Conservation (phyloP, 1,139 yeast genomes). For the Sugiyamaella xylanicola region DNA sequence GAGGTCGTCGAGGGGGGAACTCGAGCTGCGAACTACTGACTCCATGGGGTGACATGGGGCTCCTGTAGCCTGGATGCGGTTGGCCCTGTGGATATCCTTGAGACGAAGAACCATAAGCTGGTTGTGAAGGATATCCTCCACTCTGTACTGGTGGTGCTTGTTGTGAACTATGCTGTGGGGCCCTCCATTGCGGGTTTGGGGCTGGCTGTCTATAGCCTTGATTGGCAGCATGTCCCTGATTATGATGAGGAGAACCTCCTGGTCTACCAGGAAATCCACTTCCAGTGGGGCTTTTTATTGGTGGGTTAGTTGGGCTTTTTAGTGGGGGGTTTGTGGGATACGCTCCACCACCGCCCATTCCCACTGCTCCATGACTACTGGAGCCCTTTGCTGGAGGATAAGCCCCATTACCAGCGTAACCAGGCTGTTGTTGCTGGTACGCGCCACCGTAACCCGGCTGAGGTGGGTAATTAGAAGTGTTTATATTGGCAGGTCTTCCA, state of each 20-base stretch:
- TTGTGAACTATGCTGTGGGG: neutral
- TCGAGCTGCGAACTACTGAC: neutral
- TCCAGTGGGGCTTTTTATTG: neutral
- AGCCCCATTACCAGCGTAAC: neutral
- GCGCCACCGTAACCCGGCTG: neutral
- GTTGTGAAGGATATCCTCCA: no score
- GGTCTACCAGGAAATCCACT: conserved; percentile 2
- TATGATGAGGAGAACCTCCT: neutral
- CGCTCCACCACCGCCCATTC: conserved; percentile 1
- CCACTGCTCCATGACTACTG: neutral
- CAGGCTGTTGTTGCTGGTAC: neutral
- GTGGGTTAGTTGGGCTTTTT: neutral
- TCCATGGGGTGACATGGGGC: neutral
- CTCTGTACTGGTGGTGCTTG: no score
- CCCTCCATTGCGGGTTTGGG: neutral
- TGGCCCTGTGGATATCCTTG: neutral
- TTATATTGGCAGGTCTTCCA: neutral
- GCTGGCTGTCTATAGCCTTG: conserved; percentile 4
- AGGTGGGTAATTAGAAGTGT: neutral
- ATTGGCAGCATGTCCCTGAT: neutral
- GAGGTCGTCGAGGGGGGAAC: neutral
- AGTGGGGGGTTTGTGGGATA: conserved; percentile 6
- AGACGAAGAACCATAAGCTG: neutral
- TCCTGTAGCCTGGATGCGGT: no score
- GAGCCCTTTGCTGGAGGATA: neutral